These are phyloP conservation scores for Rhizopogon vesiculosus DNA, from an alignment of 768 basidiomycete species.

Conservation along the genomic window DNA sequence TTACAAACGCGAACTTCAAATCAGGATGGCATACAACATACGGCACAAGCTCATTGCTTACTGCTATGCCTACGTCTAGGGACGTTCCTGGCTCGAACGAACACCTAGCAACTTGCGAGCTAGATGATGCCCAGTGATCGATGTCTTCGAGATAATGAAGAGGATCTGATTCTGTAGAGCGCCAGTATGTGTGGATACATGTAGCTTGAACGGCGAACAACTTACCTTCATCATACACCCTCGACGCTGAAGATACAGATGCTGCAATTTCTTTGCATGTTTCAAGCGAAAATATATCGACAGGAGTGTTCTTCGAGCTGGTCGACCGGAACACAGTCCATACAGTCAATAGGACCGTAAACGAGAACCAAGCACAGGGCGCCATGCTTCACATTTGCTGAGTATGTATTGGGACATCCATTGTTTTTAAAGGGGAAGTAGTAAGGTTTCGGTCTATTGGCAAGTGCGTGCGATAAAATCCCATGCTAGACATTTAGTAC, in stretches of 20 bases:
- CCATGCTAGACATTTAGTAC: too few species aligned
- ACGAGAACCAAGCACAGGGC: background rate
- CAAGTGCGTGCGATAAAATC: too few species aligned
- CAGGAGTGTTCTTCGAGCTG: background rate
- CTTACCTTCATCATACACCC: background rate
- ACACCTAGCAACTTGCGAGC: background rate
- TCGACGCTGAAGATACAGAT: background rate
- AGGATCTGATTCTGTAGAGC: background rate
- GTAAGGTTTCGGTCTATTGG: background rate
- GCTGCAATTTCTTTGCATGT: background rate
- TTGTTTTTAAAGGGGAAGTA: background rate
- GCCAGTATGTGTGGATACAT: background rate
- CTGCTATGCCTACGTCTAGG: background rate
- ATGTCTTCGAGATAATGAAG: background rate
- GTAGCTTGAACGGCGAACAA: background rate
- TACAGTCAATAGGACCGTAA: background rate
- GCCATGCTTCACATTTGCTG: background rate
- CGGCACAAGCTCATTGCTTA: background rate
- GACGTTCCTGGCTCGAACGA: background rate
- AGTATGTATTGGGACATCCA: background rate
- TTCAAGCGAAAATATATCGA: background rate
- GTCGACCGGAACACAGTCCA: background rate
- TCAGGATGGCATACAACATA: background rate
- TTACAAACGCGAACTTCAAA: background rate
- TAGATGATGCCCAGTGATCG: background rate